Base-by-base conservation (phyloP, 129 eudicot genomes). In the Arctium minus region DNA sequence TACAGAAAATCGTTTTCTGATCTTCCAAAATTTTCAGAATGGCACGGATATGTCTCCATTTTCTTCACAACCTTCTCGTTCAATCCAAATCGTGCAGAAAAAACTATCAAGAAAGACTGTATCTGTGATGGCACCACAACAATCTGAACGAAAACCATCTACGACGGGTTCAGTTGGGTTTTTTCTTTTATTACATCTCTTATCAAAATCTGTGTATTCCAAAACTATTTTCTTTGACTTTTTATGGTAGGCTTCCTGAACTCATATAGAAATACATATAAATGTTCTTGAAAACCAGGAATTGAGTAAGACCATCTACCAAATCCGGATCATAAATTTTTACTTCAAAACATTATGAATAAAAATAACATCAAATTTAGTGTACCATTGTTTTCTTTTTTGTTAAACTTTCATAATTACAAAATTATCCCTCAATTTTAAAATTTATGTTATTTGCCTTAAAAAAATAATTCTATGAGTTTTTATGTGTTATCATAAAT, bases 81-180 rank as follows among this genome's bases (percentile, higher is more conserved):
- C 87, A 35, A 29, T 87, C 37, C 87, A 78, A 27, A 82, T 62
- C 40, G 27, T 82, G 56, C 89, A 82, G 79, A 88, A 80, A 56
- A 87, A 82, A 81, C 37, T 78, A 48, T 75, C 87, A 64, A 80
- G 39, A 70, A 89, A 81, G 80, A 82, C 91, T 31, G 89, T 86
- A 11, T 91, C 91, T 9, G 95, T 90, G 68, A 89, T 94, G 97
- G 83, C 98, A 22, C 93, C 98, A 2, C 92, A 87, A 10, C 92
- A 92, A 78, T 82, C 93, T 33, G 95, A 87, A 73, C 86, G 98
- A 50, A 89, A 75, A 60, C 98, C 98, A 53, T 85, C 98, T 29
- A 84, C 95, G 38, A 90, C 98, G 72, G 98, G 98, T 72, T 89
- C 97, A 85, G 98, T 93, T 81, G 82, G 83, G 85, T 80, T 72